These are phyloP conservation scores for Wickerhamiella bombiphila DNA, from an alignment of 805 yeast genomes.

Conservation along the genomic window DNA sequence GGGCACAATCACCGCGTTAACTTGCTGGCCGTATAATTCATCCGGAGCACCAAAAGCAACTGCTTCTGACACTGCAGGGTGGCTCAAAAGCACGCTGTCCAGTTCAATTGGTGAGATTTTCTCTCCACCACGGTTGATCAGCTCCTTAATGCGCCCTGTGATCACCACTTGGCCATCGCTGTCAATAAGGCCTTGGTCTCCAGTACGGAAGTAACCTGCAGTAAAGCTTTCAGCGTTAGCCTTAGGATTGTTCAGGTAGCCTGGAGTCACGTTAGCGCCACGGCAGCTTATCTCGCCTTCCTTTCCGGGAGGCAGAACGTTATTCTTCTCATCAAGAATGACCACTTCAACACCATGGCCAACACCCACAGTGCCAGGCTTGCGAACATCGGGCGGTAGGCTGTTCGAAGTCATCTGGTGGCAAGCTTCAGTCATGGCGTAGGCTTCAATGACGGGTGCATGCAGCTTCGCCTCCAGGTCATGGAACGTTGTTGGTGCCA, in stretches of 20 bases:
- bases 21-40: slow-evolving; percentile 54
- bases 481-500: slow-evolving; percentile 51
- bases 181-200: slow-evolving; percentile 58
- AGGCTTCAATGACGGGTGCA: slow-evolving; percentile 63
- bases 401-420: slow-evolving; percentile 67
- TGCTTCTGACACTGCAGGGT: slow-evolving; percentile 53
- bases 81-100: slow-evolving; percentile 44
- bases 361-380: slow-evolving; percentile 60
- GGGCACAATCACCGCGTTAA: slow-evolving; percentile 54
- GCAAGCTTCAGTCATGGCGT: slow-evolving; percentile 73
- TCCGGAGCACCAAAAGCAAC: slow-evolving; percentile 58
- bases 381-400: slow-evolving; percentile 48
- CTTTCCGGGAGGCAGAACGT: slow-evolving; percentile 33
- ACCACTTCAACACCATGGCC: slow-evolving; percentile 56
- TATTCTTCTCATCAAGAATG: slow-evolving; percentile 37
- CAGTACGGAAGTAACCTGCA: slow-evolving; percentile 56
- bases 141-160: slow-evolving; percentile 60
- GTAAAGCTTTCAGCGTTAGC: slow-evolving; percentile 60
- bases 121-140: slow-evolving; percentile 67
- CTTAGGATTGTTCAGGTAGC: slow-evolving; percentile 55
- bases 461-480: slow-evolving; percentile 41
- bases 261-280: slow-evolving; percentile 56
- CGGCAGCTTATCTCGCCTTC: slow-evolving; percentile 57
- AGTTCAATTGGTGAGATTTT: slow-evolving; percentile 61
- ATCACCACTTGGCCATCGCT: slow-evolving; percentile 42